Evolutionary conservation across 345 rosid species (phyloP), one percentile per base, ranked within the genome.

Genomic region (Salix brachista): DNA sequence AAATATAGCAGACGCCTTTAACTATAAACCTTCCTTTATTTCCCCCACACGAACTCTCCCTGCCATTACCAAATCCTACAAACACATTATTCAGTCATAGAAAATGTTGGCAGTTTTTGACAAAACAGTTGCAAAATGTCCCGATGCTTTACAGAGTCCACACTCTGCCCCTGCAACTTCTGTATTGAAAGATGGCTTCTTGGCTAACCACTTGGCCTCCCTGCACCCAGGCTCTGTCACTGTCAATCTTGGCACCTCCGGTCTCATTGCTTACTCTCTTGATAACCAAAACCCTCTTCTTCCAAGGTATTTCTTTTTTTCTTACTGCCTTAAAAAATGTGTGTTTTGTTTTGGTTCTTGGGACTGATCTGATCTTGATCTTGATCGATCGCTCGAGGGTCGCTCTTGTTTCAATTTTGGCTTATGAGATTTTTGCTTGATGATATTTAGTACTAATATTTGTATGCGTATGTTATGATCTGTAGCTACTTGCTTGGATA

Each of bases 21-120:
- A 30, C 4, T 30, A 30, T 41, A 6, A 52, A 23, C 8, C 14
- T 21, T 50, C 8, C 13, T 8, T 4, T 52, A 23, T 11, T 7
- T 16, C 8, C 18, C 28, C 8, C 1, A 21, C 65, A 4, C 6
- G 0, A 12, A 1, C 3, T n/a, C 48, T 70, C 52, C 62, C 28
- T 2, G 26, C 26, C 39, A 39, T 36, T 16, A 25, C 41, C 32
- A 34, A 23, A 56, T 70, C 48, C 42, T 19, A 1, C 39, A 6
- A 46, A 5, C 3, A n/a, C 4, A 21, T 41, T 16, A 34, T 25
- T 58, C 17, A 19, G 17, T 14, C 30, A 21, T 13, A 11, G 69
- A 79, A 83, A 82, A 96, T 94, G 99, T 44, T 96, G 79, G 99
- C 98, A 21, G 89, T 96, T 26, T 94, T 96, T 72, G 94, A 96